Evolutionary conservation across 495 filamentous ascomycete species (phyloP), one percentile per base, ranked within the genome.

Genomic region (Physcia stellaris): DNA sequence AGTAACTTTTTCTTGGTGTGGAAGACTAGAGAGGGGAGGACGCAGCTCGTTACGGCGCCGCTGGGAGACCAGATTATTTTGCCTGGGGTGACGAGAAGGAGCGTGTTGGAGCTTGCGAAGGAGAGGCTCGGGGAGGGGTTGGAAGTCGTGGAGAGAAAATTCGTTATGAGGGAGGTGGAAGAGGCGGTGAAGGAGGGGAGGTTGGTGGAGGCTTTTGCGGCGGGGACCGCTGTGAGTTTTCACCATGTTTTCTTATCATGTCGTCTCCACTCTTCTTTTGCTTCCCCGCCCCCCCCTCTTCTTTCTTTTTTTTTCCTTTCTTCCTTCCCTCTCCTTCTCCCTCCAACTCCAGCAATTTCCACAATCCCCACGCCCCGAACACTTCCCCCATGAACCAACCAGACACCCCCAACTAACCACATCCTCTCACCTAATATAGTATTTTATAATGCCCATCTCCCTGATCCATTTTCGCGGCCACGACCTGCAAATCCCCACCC

Each of bases 1-100:
- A 79, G 71, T 40, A 94, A 94, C 57, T 93, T 95, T 65, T 93
- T 95, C 58, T 68, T 93, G 9, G 64, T 93, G 18, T 84, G 82
- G 81, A 70, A 70, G 44, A 77, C 73, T 22, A 68, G 64, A 52
- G 69, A 79, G 35, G 76, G 74, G 2, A 71, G 68, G 53, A 44
- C 71, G 28, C 70, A 94, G 66, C 66, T 95, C 21, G 65, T 94
- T 26, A 95, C 87, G 7, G 83, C 87, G 33, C 79, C 82, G 0
- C 56, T 94, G 35, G 80, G 77, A 27, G 82, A 80, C 54, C 74
- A 78, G 55, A 65, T 94, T 37, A 90, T 95, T 49, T 62, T 95
- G 12, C 77, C 83, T 39, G 87, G 87, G 43, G 74, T 95, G 6
- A 95, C 86, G 16, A 62, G 86, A 17, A 64, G 77, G 26, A 83